These are phyloP conservation scores for Amanita jacksonii DNA, from an alignment of 768 basidiomycete species.

Conservation along the genomic window DNA sequence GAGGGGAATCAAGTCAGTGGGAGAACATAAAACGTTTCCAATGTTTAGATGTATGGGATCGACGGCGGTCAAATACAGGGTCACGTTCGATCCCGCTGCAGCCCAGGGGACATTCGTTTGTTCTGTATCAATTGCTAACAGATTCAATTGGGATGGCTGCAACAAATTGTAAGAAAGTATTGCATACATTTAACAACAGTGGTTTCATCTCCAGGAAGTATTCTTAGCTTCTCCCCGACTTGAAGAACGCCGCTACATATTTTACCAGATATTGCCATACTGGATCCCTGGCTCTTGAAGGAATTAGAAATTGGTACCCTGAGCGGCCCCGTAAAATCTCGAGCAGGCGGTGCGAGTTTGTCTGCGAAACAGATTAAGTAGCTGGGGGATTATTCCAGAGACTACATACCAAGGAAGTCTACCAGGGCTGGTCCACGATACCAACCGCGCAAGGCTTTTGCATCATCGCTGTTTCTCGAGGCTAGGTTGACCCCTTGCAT, in stretches of 20 bases:
- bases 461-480: constrained; percentile 35
- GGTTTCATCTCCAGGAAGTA: constrained; percentile 89
- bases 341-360: constrained; percentile 65
- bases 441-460: constrained; percentile 52
- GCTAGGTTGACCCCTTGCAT: constrained; percentile 84
- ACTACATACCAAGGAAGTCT: constrained; percentile 69
- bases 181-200: constrained; percentile 62
- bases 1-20: constrained; percentile 61
- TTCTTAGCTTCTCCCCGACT: constrained; percentile 79
- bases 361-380: constrained; percentile 34
- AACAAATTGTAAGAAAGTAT: neutral
- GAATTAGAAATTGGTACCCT: constrained; percentile 92
- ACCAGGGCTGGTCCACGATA: constrained; percentile 82
- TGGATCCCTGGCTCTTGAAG: constrained; percentile 79
- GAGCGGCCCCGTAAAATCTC: constrained; percentile 69
- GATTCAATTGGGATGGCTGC: neutral
- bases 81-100: constrained; percentile 84
- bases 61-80: constrained; percentile 71
- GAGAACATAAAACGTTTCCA: constrained; percentile 84
- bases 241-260: constrained; percentile 85
- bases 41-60: constrained; percentile 82
- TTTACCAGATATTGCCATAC: constrained; percentile 73
- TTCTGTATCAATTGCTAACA: constrained; percentile 77
- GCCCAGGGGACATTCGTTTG: constrained; percentile 76
- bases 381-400: neutral